Evolutionary conservation across 495 filamentous ascomycete species (phyloP), one percentile per base, ranked within the genome.

Genomic region (Lophium mytilinum): DNA sequence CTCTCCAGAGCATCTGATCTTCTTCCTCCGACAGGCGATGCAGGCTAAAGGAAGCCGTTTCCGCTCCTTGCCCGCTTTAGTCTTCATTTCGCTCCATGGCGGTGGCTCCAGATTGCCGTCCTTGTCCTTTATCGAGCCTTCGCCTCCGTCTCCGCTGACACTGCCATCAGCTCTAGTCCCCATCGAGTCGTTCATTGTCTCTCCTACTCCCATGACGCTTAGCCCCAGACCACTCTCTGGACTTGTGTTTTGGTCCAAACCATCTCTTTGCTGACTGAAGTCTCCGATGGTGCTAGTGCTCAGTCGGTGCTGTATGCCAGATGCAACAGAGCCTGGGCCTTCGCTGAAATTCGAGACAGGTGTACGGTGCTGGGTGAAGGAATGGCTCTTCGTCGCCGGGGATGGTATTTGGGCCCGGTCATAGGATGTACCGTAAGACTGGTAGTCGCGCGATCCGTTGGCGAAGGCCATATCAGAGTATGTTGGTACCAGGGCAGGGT

Each of bases 1-100:
- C 74, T 97, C 93, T 50, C 93, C 93, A 18, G 92, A 96, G 69
- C 93, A 98, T 48, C 92, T 87, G 58, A 98, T 96, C 75, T 98
- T 98, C 75, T 98, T 98, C 65, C 92, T 78, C 42, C 93, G 81
- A 67, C 93, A 98, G 9, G 91, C 92, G 65, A 98, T 96, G 69
- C 93, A 98, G 24, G 93, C 93, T 63, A 98, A 74, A 18, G 93
- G 93, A 43, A 98, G 71, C 19, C 93, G 82, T 71, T 96, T 96
- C 53, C 93, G 82, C 68, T 96, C 91, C 71, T 98, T 98, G 0
- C 93, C 93, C 14, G 93, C 93, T 73, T 98, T 98, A 8, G 93
- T 98, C 72, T 96, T 96, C 66, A 95, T 79, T 67, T 96, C 92
- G 68, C 80, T 93, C 93, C 93, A 98, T n/a, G 87, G 72, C 7